Base-by-base conservation (phyloP, 306 rosid genomes). In the Sindora glabra region DNA sequence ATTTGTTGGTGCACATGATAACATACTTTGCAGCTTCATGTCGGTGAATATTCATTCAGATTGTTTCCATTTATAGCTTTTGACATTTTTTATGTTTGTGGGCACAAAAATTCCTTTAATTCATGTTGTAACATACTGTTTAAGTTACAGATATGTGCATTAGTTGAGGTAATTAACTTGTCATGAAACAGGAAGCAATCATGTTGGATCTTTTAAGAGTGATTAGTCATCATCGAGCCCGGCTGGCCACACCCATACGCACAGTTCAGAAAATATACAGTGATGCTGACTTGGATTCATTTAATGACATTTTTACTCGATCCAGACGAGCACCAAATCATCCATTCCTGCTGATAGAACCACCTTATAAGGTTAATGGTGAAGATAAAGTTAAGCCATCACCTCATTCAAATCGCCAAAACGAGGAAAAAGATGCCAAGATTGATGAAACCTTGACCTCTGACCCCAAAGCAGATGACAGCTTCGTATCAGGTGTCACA, bases 231-330 rank as follows among this genome's bases (percentile, higher is more conserved):
- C 99, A 94, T 59, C 84, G 77, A 62, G 99, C 90, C 44, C 83
- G 97, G 67, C 83, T 94, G 18, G 99, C 99, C 56, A 94, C 99
- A 32, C 95, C 97, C 49, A 84, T 94, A 67, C 96, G 99, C 78
- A 94, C 99, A 17, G 87, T 94, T 59, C 99, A 89, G 84, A 94
- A 86, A 75, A 60, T 82, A 64, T 82, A 84, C 49, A 23, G 94
- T 1, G 96, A 84, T 56, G 75, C 83, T 56, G 87, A 79, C 69
- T 58, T 92, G 63, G 97, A 89, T 68, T 90, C 97, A 21, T 88
- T 89, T 59, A 78, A 83, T 10, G 94, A 94, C 64, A 75, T 82
- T 46, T 86, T 82, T 53, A 58, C 79, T 49, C 84, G 66, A 48
- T 73, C 97, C 14, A 56, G 83, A 58, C 80, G 76, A 34, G 74